Evolutionary conservation across 768 basidiomycete species (phyloP), one percentile per base, ranked within the genome.

Genomic region (Harrya chromipes): DNA sequence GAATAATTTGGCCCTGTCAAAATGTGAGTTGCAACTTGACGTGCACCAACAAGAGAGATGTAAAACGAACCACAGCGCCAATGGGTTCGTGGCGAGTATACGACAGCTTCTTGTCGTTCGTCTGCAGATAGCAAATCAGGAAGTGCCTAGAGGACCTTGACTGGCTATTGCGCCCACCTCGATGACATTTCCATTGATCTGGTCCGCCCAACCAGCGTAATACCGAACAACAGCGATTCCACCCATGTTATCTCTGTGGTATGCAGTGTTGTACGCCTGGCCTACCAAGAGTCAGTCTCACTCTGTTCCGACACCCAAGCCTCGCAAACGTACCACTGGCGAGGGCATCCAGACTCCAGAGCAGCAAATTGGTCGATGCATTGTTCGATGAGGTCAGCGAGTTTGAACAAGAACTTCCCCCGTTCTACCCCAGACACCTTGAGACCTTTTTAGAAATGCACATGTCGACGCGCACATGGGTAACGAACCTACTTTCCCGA

Each of bases 141-240:
- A 13, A 2, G 12, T 3, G 29, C 27, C 1, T 6, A 21, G 4
- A 36, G 7, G 10, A 8, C 3, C 16, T n/a, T 4, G 10, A 3
- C 23, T 8, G 9, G 11, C 11, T 12, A 13, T 10, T 16, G 20
- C 29, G 26, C 47, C 2, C 12, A 61, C 62, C 56, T 92, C 88
- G 64, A 90, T 83, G 8, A 81, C 82, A 65, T 89, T 79, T 4
- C 88, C 90, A 6, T 76, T 72, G 46, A 87, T 70, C 72, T 94
- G 94, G 73, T 94, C 93, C 17, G 91, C 89, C 84, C 89, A 90
- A n/a, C 93, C 94, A 35, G 84, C 89, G 59, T 87, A 97, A 71
- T 94, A 95, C 27, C 81, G 74, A 55, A 92, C 65, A 29, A 73
- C 45, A 3, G 55, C 49, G 19, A 63, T 51, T 2, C 56, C 29